Conservation (phyloP, 2,329 filamentous ascomycete species). For the Diaporthe batatas region DNA sequence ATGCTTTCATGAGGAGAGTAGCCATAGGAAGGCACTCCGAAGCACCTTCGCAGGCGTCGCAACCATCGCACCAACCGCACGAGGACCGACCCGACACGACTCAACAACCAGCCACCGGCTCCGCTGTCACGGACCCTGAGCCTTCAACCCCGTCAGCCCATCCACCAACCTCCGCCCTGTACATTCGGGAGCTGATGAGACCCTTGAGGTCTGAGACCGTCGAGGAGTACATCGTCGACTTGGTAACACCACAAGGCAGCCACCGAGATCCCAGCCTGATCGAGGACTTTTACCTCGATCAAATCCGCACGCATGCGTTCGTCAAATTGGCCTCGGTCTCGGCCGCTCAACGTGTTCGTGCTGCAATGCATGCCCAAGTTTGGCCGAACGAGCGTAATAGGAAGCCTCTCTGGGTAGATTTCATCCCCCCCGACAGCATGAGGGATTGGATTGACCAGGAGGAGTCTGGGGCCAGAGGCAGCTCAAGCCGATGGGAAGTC, state of each 20-base stretch:
- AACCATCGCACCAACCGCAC: slow-evolving; percentile 42
- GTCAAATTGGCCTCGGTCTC: slow-evolving; percentile 77
- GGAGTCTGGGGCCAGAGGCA: slow-evolving; percentile 59
- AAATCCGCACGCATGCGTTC: slow-evolving; percentile 89
- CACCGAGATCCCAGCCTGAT: slow-evolving; percentile 69
- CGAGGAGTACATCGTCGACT: slow-evolving; percentile 74
- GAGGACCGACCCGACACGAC: slow-evolving; percentile 40
- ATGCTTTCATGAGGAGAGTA: slow-evolving; percentile 7
- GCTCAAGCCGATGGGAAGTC: slow-evolving; percentile 76
- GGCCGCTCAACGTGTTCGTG: slow-evolving; percentile 82
- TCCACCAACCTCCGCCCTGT: slow-evolving; percentile 81
- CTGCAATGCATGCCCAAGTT: slow-evolving; percentile 79
- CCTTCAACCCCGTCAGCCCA: slow-evolving; percentile 69
- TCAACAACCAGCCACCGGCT: slow-evolving; percentile 34
- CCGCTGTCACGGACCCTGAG: slow-evolving; percentile 51
- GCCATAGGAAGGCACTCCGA: slow-evolving; percentile 33
- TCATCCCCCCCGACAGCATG: slow-evolving; percentile 82
- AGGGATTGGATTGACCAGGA: slow-evolving; percentile 81
- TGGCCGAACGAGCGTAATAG: slow-evolving; percentile 91
- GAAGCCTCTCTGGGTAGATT: slow-evolving; percentile 90
- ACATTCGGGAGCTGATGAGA: slow-evolving; percentile 91
- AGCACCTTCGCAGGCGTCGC: slow-evolving; percentile 39
- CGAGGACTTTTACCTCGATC: slow-evolving; percentile 81
- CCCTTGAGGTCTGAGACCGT: slow-evolving; percentile 80
- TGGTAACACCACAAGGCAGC: slow-evolving; percentile 72